These are phyloP conservation scores for Tricholoma bakamatsutake DNA, from an alignment of 768 basidiomycete species.

Conservation along the genomic window DNA sequence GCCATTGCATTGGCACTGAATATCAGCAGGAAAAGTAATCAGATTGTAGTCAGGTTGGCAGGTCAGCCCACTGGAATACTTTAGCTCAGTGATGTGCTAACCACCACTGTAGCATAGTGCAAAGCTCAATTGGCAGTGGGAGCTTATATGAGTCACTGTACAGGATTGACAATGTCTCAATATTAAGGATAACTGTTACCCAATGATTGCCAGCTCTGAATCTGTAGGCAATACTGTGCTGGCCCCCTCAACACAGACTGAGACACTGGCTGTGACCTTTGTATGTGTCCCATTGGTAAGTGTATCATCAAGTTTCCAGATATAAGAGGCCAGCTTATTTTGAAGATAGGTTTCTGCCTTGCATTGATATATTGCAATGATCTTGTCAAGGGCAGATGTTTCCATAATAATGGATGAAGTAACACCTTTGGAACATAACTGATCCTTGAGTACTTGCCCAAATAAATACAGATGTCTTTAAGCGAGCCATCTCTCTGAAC, in stretches of 20 bases:
- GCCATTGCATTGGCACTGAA: background rate
- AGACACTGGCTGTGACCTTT: background rate
- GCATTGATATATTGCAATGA: background rate
- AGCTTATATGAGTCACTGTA: constrained; percentile 6
- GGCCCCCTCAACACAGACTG: background rate
- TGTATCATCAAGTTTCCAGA: background rate
- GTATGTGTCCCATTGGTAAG: background rate
- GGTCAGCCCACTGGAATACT: background rate
- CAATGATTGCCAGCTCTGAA: constrained; percentile 4
- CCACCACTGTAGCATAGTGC: background rate
- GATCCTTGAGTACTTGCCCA: background rate
- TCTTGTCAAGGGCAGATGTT: background rate
- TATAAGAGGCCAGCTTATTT: background rate
- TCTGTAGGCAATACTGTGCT: background rate
- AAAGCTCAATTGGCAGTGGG: constrained; percentile 1
- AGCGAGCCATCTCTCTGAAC: background rate
- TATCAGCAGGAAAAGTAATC: background rate
- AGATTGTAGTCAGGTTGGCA: background rate
- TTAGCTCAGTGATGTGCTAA: background rate
- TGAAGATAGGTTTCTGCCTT: background rate
- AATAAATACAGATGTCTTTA: background rate
- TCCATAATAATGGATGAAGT: background rate
- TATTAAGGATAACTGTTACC: constrained; percentile 3
- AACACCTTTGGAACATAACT: background rate
- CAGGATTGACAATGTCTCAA: background rate